Base-by-base conservation (phyloP, 129 eudicot genomes). In the Arctium lappa region DNA sequence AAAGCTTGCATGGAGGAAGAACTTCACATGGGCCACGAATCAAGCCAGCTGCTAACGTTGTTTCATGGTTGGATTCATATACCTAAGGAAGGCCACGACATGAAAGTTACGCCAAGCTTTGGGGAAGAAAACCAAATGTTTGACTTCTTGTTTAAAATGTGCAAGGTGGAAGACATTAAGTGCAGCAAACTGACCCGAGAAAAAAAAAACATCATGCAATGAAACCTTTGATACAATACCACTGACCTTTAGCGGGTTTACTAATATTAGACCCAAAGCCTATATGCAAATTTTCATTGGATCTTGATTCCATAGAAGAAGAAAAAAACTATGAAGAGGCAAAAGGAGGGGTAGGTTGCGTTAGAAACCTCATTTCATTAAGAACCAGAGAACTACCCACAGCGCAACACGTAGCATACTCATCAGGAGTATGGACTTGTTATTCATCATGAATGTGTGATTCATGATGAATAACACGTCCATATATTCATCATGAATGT, bases 21-120 rank as follows among this genome's bases (percentile, higher is more conserved):
- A 95, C 98, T 83, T 88, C 84, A 86, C 99, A 95, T 0, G 94
- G 94, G 78, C 95, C 89, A 84, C 89, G 86, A 73, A 93, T 89
- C 79, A 88, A 81, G 37, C 94, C 90, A 68, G 93, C 99, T 86
- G 80, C 75, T 72, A 95, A 6, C 11, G 86, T 73, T 30, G 79
- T 87, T 60, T 83, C 92, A 85, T 84, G 85, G 79, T 89, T 90
- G 77, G 99, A 95, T 82, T 93, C 98, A 27, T 90, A 95, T n/a
- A 95, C 99, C 99, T 95, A 83, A 15, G 77, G 38, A 34, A 83
- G 48, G 7, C 13, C 18, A 1, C n/a, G 13, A 13, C 18, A 53
- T 53, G 63, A 63, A 63, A 63, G 10, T 22, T 63, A 63, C 3
- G 11, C 6, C 27, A 6, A 63, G 11, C 3, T 63, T 63, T 22